Base-by-base conservation (phyloP, 768 basidiomycete species). In the Suillus cothurnatus region DNA sequence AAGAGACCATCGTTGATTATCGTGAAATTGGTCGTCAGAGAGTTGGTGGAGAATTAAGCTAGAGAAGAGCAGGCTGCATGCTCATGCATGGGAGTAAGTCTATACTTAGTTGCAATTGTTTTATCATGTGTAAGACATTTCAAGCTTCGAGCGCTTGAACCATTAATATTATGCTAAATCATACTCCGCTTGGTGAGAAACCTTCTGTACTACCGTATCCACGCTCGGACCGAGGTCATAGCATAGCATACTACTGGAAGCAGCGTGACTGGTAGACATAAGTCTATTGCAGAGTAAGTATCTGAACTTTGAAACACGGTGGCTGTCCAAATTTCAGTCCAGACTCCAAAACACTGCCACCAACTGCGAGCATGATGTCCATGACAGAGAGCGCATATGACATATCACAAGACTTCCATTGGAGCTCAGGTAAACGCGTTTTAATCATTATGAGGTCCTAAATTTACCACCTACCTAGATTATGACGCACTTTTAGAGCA, bases 401-500 rank as follows among this genome's bases (percentile, higher is more conserved):
- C 50, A 65, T 66, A 21, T 71, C 68, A n/a, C 68, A 66, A 62
- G 67, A 66, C 45, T 84, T 85, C 65, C 77, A 82, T 67, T 88
- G 86, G 88, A 76, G 75, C 57, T 78, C 82, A 80, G 87, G 88
- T 86, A 77, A 62, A 69, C 53, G 49, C 31, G 8, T 45, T 38
- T 49, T 38, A 41, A 43, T 55, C 26, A 36, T 6, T 32, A 36
- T 32, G 49, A 63, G 61, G 38, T 65, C 15, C 60, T 38, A 57
- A 38, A 23, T 64, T 62, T 52, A 57, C 26, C 19, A 53, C 28
- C 64, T 41, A 52, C 31, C 55, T 76, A 89, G 91, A 86, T 66
- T 81, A 90, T 70, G 85, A 91, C 66, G 73, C 74, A 14, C 67
- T 87, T 3, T 77, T 94, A 38, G 82, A 88, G 66, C 80, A 81